Conservation (phyloP, 345 rosid species). For the Fremontodendron californicum region DNA sequence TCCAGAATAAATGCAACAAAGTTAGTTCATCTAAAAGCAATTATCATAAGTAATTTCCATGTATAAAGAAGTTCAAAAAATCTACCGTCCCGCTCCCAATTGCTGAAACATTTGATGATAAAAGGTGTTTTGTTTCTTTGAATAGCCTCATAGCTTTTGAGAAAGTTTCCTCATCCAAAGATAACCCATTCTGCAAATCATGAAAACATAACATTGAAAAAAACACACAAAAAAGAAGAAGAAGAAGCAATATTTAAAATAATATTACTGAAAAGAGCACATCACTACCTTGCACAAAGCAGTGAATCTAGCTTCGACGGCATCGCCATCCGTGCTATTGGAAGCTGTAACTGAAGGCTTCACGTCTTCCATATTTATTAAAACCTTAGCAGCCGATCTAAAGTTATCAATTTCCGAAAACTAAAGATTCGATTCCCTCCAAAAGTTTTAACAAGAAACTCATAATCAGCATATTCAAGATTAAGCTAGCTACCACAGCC, state of each 20-base stretch:
- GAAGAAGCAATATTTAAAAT: neutral
- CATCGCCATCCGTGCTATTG: constrained; percentile 25
- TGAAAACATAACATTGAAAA: neutral
- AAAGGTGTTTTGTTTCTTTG: constrained; percentile 60
- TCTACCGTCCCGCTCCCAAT: constrained; percentile 67
- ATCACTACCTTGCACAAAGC: constrained; percentile 46
- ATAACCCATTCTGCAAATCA: constrained; percentile 51
- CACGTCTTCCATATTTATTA: constrained; percentile 25
- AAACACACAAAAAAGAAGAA: neutral
- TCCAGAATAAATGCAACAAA: constrained; percentile 6
- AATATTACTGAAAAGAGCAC: neutral
- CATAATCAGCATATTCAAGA: neutral
- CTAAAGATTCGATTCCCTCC: neutral
- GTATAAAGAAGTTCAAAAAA: neutral
- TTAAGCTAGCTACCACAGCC: neutral
- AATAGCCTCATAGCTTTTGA: constrained; percentile 53
- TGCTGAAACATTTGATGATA: constrained; percentile 43
- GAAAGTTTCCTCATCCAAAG: constrained; percentile 47
- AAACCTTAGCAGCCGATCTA: neutral
- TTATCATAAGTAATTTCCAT: neutral
- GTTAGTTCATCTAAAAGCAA: neutral
- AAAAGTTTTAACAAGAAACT: neutral
- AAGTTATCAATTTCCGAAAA: neutral
- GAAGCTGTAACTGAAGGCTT: constrained; percentile 22
- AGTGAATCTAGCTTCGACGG: constrained; percentile 35